These are phyloP conservation scores for Populus davidiana DNA, from an alignment of 345 rosid genomes.

Conservation along the genomic window DNA sequence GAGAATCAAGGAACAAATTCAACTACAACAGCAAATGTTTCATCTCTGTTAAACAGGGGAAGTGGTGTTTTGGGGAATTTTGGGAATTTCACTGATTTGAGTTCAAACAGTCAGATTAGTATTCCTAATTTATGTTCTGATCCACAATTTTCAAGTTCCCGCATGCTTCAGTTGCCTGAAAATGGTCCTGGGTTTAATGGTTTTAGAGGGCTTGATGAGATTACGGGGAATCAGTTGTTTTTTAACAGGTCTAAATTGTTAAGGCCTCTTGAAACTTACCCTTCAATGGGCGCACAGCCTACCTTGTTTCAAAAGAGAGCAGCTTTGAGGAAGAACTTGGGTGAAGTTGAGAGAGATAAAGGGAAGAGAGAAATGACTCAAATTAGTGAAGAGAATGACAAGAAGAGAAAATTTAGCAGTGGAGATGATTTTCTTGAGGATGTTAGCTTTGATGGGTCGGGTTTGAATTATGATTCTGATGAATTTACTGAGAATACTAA, in stretches of 20 bases:
- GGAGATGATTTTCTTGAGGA: slow-evolving; percentile 41
- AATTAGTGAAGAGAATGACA: slow-evolving; percentile 32
- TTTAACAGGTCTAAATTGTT: slow-evolving; percentile 51
- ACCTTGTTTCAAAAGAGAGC: slow-evolving; percentile 61
- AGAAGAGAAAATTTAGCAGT: slow-evolving; percentile 21
- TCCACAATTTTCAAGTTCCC: slow-evolving; percentile 26
- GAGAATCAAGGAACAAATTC: slow-evolving; percentile 41
- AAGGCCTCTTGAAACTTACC: slow-evolving; percentile 47
- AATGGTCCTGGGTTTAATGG: slow-evolving; percentile 30
- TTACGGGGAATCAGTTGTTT: slow-evolving; percentile 32
- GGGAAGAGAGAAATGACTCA: slow-evolving; percentile 42
- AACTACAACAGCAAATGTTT: slow-evolving; percentile 14
- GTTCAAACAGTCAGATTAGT: slow-evolving; percentile 30
- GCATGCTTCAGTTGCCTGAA: slow-evolving; percentile 38
- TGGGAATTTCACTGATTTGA: slow-evolving; percentile 37
- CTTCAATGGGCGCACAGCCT: slow-evolving; percentile 57
- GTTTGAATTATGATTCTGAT: slow-evolving; percentile 54
- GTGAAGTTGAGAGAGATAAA: slow-evolving; percentile 37
- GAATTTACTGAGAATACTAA: slow-evolving; percentile 44
- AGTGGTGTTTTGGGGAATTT: slow-evolving; percentile 34
- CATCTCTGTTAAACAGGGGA: slow-evolving; percentile 32
- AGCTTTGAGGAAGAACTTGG: slow-evolving; percentile 48
- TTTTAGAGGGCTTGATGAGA: slow-evolving; percentile 43
- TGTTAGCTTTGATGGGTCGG: slow-evolving; percentile 48
- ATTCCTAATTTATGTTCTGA: slow-evolving; percentile 32